Base-by-base conservation (phyloP, 768 basidiomycete genomes). In the Leccinum incarnatum region DNA sequence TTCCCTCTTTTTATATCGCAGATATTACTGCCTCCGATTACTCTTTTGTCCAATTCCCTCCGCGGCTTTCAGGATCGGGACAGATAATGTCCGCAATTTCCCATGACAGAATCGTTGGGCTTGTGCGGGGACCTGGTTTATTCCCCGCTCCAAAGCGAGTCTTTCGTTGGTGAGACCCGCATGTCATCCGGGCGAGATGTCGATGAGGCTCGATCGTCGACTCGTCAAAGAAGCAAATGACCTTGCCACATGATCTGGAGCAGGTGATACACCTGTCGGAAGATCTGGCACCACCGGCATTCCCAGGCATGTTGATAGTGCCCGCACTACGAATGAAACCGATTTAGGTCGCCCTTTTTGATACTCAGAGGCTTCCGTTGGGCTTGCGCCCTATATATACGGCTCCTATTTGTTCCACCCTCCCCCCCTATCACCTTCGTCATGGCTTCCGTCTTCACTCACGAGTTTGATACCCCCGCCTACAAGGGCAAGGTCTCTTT, bases 401-500 rank as follows among this genome's bases (percentile, higher is more conserved):
- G 47, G 15, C 47, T 27, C 47, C 21, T 48, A 27, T 48, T 9
- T 48, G 1, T 2, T 21, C 25, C 3, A 48, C 55, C n/a, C 48
- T 60, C 29, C 29, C 29, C 25, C 36, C 51, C 32, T 21, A 42
- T 25, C 40, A 40, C 57, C 19, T 48, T 45, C 59, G 69, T 40
- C 66, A 82, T 81, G 81, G 73, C 80, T 8, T 53, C 69, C 42
- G 71, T 72, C 21, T 83, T 79, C 73, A 65, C 69, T 9, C 72
- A 87, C 74, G 71, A 76, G 17, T 87, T 87, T 62, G 71, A 86
- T 50, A 81, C 80, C 8, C 75, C 75, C 45, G 61, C 74, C 59
- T 88, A 73, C 82, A 87, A 83, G 72, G 86, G 84, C n/a, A 75
- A 76, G 51, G 76, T 78, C 19, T 76, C 76, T 6, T 75, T 89